Base-by-base conservation (phyloP, 2,329 filamentous ascomycete species). In the Lecanicillium sp. region DNA sequence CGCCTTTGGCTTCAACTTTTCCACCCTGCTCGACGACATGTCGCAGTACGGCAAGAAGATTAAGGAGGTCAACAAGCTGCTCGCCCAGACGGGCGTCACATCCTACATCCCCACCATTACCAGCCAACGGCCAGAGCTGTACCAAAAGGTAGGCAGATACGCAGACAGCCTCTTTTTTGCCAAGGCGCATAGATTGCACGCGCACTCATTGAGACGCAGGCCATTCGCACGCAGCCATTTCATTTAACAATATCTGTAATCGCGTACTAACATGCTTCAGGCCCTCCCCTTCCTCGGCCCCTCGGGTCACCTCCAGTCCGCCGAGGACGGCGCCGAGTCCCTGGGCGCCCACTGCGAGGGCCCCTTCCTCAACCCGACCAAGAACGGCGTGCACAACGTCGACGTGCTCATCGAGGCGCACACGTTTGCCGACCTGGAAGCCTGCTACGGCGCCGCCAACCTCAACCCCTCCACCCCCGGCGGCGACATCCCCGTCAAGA, bases 1-100 rank as follows among this genome's bases (percentile, higher is more conserved):
- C 40, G 90, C 87, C 9, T 91, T 90, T 59, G 90, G 90, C 49
- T 94, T 95, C 72, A 91, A 95, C 70, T 95, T 94, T 65, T 93
- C 88, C 3, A 81, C 82, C 1, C 73, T 89, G 9, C 80, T 86
- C n/a, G 75, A 83, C 14, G 79, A 85, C 58, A 80, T 78, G 66
- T 68, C 73, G 24, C 73, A 77, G 44, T 95, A 94, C 59, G 78
- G 79, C 50, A 84, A 87, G 63, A 82, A 80, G n/a, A 70, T 95
- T 42, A 74, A 73, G 54, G 73, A 81, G 49, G 74, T 91, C 52
- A 93, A 93, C 66, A 79, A 73, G 55, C 74, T 78, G 24, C 73
- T 96, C 44, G 75, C 90, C 24, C 70, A 79, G 56, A 94, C 86
- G 1, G 90, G 90, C 40, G 88, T 96, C 35, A 96, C 90, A 6